Conservation (phyloP, 768 basidiomycete genomes). For the Boletus rex-veris region DNA sequence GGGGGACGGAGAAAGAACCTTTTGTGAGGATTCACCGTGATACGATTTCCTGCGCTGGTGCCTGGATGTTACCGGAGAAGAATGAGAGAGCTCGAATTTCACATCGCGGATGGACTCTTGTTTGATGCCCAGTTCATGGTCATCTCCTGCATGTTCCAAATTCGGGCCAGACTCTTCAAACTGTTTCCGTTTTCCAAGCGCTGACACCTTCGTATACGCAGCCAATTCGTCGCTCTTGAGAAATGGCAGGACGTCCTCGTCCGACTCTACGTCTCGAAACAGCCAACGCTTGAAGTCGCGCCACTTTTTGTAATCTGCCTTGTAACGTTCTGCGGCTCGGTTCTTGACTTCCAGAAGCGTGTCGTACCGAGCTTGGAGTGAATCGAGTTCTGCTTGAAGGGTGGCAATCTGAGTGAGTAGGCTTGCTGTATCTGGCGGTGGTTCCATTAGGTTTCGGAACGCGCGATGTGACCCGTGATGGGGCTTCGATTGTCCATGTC, state of each 20-base stretch:
- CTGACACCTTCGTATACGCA: constrained; percentile 18
- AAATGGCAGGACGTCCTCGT: constrained; percentile 24
- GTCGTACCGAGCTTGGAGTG: constrained; percentile 43
- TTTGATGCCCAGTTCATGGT: background rate
- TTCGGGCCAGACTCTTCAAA: constrained; percentile 21
- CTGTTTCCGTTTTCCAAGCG: constrained; percentile 28
- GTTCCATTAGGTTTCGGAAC: constrained; percentile 3
- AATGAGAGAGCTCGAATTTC: background rate
- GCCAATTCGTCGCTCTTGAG: constrained; percentile 31
- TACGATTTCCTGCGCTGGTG: constrained; percentile 17
- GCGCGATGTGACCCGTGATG: background rate
- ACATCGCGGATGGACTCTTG: constrained; percentile 2
- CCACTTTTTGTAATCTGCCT: constrained; percentile 54
- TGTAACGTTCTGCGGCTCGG: constrained; percentile 45
- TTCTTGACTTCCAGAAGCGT: constrained; percentile 41
- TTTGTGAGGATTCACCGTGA: constrained; percentile 11
- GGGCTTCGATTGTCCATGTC: background rate
- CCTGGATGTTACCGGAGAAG: background rate
- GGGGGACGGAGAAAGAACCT: constrained; percentile 3
- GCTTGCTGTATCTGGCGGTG: background rate
- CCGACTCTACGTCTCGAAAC: constrained; percentile 33
- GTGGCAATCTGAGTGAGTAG: constrained; percentile 12
- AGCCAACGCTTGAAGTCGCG: constrained; percentile 43
- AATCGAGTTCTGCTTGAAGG: constrained; percentile 33
- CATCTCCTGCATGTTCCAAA: constrained; percentile 3